Evolutionary conservation across 495 filamentous ascomycete genomes (phyloP).

Genomic region (Hamigera avellanea): DNA sequence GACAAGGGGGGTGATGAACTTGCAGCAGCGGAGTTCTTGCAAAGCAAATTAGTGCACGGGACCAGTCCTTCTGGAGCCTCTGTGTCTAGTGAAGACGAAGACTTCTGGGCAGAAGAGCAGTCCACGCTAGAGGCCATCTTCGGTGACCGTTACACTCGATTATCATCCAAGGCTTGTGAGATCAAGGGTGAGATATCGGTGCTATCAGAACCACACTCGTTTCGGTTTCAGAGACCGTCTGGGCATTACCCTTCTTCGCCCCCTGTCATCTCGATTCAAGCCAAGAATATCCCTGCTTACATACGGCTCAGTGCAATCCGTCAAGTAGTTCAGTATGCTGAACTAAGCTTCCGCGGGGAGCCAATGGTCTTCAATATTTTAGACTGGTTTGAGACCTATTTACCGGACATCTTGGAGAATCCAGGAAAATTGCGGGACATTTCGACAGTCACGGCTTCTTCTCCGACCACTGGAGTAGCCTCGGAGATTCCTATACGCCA

Average conservation of each 20-base stretch:
- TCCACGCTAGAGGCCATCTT: conserved; percentile 72
- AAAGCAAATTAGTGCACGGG: conserved; percentile 48
- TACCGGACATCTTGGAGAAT: conserved; percentile 62
- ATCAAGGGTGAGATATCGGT: conserved; percentile 41
- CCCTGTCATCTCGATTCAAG: conserved; percentile 59
- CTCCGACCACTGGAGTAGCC: conserved; percentile 7
- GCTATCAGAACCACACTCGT: conserved; percentile 20
- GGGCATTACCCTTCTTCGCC: conserved; percentile 59
- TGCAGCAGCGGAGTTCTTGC: conserved; percentile 67
- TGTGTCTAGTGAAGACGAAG: conserved; percentile 15
- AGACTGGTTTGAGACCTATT: conserved; percentile 78
- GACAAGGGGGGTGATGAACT: conserved; percentile 57
- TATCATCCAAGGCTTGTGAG: conserved; percentile 49
- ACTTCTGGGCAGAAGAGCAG: conserved; percentile 76
- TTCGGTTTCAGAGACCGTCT: conserved; percentile 42
- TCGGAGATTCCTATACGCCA: conserved; percentile 35
- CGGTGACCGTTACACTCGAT: conserved; percentile 44
- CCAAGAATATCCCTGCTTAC: conserved; percentile 68
- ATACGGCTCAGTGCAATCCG: conserved; percentile 84
- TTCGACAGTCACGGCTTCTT: conserved; percentile 43
- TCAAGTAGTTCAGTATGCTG: conserved; percentile 57
- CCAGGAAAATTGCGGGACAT: conserved; percentile 79
- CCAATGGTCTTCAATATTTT: conserved; percentile 82
- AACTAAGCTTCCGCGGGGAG: conserved; percentile 58
- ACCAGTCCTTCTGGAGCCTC: conserved; percentile 8